Evolutionary conservation across 2,329 filamentous ascomycete species (phyloP), one percentile per base, ranked within the genome.

Genomic region (Didymosphaeria variabile): DNA sequence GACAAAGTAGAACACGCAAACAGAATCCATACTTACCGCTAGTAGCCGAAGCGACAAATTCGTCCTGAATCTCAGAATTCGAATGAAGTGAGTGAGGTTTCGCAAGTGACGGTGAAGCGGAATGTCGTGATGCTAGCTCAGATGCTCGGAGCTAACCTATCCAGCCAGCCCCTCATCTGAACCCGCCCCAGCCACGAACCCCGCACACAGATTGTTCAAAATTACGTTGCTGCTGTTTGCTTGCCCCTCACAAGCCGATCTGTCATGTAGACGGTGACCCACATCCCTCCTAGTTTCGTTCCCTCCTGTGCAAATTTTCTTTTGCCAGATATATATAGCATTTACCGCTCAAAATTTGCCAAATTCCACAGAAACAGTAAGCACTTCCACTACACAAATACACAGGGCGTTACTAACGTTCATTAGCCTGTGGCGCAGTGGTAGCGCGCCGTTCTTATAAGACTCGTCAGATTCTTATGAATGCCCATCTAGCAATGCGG

Each of bases 401-500:
- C 26, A 29, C 26, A 29, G 26, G 2, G 6, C 26, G 26, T 29
- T 29, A 29, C 26, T 29, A 29, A 29, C 26, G 26, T 29, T 29
- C 26, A 29, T 29, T 6, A 29, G 26, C 67, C 69, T 62, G 66
- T 80, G 77, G 77, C 78, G 77, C 77, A 79, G 79, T 79, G 78
- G 78, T 80, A 80, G 78, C 78, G 78, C 77, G 78, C 76, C 77
- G 77, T 79, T 77, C 78, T 80, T 78, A 79, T 80, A 79, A 67
- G 65, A 57, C 49, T 68, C 67, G 67, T 70, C 66, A 69, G 67
- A 70, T 55, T 60, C 60, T 64, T 72, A 70, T 70, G 69, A 59
- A 62, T 47, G 29, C 65, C 58, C 58, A 58, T 61, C 71, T 62
- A 68, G 72, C 72, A 72, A 78, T 77, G 76, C 72, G 74, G 74